These are phyloP conservation scores for Populus hybrid DNA, from an alignment of 441 rosid species.

Conservation along the genomic window DNA sequence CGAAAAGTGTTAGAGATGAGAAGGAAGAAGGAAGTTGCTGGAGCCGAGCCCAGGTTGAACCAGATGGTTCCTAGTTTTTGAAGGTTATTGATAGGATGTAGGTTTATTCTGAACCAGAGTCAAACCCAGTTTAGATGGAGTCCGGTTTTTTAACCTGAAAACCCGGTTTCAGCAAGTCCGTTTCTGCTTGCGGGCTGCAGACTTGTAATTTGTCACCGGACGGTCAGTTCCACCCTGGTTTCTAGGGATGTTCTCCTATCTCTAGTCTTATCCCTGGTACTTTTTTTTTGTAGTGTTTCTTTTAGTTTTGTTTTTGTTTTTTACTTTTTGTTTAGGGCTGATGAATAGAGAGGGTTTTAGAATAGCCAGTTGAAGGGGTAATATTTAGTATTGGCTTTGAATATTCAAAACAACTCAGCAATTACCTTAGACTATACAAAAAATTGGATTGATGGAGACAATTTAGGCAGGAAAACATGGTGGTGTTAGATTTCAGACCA, in stretches of 20 bases:
- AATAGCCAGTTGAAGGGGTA: neutral
- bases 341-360: neutral
- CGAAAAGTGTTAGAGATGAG: slow-evolving; percentile 86
- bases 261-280: neutral
- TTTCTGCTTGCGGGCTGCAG: neutral
- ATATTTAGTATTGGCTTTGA: neutral
- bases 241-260: slow-evolving; percentile 6
- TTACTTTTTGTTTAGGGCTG: slow-evolving; percentile 7
- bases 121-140: slow-evolving; percentile 9
- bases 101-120: neutral
- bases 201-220: slow-evolving; percentile 2
- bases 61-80: slow-evolving; percentile 17
- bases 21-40: slow-evolving; percentile 48
- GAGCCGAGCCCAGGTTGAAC: slow-evolving; percentile 26
- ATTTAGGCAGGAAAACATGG: neutral
- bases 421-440: neutral
- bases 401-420: neutral
- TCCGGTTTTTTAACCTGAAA: neutral
- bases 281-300: neutral
- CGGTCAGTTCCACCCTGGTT: neutral
- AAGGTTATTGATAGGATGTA: neutral
- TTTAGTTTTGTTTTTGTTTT: neutral
- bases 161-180: slow-evolving; percentile 3
- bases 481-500: neutral
- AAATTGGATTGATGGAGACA: neutral